These are phyloP conservation scores for Penicillium sp. DNA, from an alignment of 2,329 filamentous ascomycete species.

Conservation along the genomic window DNA sequence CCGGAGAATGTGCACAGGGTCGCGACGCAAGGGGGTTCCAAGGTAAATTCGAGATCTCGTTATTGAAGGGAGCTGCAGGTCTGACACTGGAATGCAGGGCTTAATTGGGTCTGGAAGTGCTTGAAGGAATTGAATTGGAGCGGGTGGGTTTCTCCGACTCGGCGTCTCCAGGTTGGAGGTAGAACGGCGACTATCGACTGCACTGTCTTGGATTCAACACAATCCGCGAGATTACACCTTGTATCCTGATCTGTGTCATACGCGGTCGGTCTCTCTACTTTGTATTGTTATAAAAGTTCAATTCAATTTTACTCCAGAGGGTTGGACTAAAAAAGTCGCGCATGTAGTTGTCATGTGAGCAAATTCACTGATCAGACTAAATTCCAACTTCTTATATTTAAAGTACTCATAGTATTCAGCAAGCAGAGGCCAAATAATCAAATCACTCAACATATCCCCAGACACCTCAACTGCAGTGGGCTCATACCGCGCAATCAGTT, in stretches of 20 bases:
- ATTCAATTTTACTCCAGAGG: not conserved
- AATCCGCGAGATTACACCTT: not conserved
- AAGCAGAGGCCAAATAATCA: not conserved
- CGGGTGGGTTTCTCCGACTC: constrained; percentile 27
- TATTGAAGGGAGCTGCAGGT: constrained; percentile 1
- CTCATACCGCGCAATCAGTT: constrained; percentile 7
- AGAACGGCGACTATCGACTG: not conserved
- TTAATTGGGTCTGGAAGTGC: not conserved
- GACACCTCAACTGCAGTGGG: not conserved
- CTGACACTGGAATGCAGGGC: constrained; percentile 7
- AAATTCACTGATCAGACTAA: not conserved
- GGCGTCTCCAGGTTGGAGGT: constrained; percentile 7
- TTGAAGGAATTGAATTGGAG: constrained; percentile 14
- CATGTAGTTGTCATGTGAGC: not conserved
- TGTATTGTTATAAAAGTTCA: not conserved
- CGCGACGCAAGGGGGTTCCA: constrained; percentile 22
- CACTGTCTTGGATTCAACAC: not conserved
- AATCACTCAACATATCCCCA: not conserved
- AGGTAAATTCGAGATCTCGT: constrained; percentile 4
- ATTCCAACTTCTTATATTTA: not conserved
- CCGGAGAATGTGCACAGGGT: constrained; percentile 22
- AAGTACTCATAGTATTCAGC: not conserved
- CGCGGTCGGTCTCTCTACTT: not conserved
- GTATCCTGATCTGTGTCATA: not conserved
- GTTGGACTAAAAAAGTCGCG: not conserved